Percentiles rank a stretch among this genome's conserved stretches.
Evolutionary conservation across 2,329 filamentous ascomycete genomes (phyloP).

Genomic region (Cercospora berteroae): DNA sequence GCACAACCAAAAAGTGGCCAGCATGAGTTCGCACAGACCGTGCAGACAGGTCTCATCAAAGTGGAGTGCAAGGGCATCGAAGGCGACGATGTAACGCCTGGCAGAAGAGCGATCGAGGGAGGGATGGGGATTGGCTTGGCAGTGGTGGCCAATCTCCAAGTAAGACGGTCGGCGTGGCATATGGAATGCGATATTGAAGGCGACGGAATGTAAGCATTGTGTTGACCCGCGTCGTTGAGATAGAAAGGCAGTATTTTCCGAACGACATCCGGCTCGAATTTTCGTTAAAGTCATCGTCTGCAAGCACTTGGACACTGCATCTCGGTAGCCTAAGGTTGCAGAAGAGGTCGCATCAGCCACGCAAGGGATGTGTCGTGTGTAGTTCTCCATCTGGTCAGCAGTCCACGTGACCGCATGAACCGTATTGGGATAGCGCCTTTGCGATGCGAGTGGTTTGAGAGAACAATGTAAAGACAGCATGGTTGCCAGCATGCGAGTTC

Average conservation of each 20-base stretch:
- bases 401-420: conserved; percentile 6
- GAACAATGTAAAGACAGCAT: neutral
- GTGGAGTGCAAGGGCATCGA: conserved; percentile 32
- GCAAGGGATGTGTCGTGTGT: conserved; percentile 22
- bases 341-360: conserved; percentile 25
- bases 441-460: neutral
- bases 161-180: conserved; percentile 26
- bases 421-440: neutral
- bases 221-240: conserved; percentile 16
- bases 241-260: conserved; percentile 14
- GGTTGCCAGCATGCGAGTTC: neutral
- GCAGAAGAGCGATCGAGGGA: conserved; percentile 25
- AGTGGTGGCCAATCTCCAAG: conserved; percentile 30
- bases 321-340: conserved; percentile 26
- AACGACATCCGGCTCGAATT: conserved; percentile 15
- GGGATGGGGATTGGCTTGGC: conserved; percentile 32
- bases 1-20: conserved; percentile 20
- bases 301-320: conserved; percentile 21
- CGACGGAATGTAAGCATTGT: conserved; percentile 34
- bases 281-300: conserved; percentile 12
- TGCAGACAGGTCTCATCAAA: conserved; percentile 29
- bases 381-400: neutral
- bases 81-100: conserved; percentile 28
- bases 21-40: conserved; percentile 22
- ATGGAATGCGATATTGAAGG: conserved; percentile 30